These are phyloP conservation scores for Agastache rugosa DNA, from an alignment of 257 asterid species.

Conservation along the genomic window DNA sequence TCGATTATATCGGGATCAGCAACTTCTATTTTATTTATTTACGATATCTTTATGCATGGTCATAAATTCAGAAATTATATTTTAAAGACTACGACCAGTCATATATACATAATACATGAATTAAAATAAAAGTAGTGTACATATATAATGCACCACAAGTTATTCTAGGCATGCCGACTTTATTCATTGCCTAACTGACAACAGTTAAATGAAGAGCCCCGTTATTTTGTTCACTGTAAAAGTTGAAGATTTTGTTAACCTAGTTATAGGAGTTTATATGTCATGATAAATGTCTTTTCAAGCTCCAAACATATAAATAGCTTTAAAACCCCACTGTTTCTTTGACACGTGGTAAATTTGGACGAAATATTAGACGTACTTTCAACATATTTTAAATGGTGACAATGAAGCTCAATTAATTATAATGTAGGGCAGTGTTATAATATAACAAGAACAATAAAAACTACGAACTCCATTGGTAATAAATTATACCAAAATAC, in stretches of 20 bases:
- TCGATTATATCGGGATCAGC: neutral
- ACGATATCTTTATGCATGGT: neutral
- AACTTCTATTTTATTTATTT: neutral
- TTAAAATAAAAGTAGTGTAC: neutral
- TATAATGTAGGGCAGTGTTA: too few species aligned
- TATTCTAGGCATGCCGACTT: constrained; percentile 9
- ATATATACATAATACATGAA: neutral
- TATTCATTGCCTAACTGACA: constrained; percentile 13
- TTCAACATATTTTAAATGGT: neutral
- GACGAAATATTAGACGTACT: neutral
- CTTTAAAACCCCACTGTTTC: neutral
- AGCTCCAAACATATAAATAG: neutral
- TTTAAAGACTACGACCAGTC: neutral
- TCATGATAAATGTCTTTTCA: neutral
- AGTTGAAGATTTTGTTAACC: neutral
- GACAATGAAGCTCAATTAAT: too few species aligned
- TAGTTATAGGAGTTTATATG: neutral
- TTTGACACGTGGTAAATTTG: neutral
- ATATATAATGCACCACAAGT: constrained; percentile 8
- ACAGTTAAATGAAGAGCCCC: neutral
- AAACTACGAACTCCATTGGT: too few species aligned
- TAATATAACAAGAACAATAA: too few species aligned
- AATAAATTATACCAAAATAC: too few species aligned
- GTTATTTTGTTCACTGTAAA: neutral
- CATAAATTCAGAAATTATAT: neutral